A percentile compares a stretch with the other conserved stretches of the same genome.
These are phyloP conservation scores for Hibiscus tridactylites DNA, from an alignment of 345 rosid genomes.

Conservation along the genomic window DNA sequence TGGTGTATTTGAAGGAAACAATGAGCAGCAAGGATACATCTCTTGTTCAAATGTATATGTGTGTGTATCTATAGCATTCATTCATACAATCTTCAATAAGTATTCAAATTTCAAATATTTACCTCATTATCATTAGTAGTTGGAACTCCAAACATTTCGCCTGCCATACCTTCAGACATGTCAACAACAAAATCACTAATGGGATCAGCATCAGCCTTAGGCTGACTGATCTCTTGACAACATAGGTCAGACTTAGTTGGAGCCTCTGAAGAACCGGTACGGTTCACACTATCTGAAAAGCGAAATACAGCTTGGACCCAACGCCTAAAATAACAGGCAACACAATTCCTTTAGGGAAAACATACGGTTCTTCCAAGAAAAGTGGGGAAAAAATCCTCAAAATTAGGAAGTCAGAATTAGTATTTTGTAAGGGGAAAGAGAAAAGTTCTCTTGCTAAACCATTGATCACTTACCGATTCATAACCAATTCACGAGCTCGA, in stretches of 20 bases:
- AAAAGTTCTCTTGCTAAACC: background rate
- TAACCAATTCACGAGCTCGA: constrained; percentile 71
- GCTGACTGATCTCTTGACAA: constrained; percentile 17
- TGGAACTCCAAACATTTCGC: constrained; percentile 67
- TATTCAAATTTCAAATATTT: constrained; percentile 13
- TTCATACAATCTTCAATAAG: background rate
- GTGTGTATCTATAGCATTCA: background rate
- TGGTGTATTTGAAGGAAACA: background rate
- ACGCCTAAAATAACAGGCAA: constrained; percentile 36
- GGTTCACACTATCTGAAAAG: constrained; percentile 20
- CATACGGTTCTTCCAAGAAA: background rate
- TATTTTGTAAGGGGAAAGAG: background rate
- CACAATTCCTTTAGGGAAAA: background rate
- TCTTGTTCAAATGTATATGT: background rate
- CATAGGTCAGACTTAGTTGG: constrained; percentile 19
- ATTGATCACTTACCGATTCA: constrained; percentile 52
- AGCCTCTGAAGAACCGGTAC: constrained; percentile 16
- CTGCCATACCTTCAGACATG: constrained; percentile 69
- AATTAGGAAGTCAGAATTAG: background rate
- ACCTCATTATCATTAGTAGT: constrained; percentile 55
- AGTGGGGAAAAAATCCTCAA: background rate
- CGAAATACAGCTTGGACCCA: constrained; percentile 89
- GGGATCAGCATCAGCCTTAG: constrained; percentile 18
- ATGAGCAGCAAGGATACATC: background rate
- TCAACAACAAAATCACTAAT: constrained; percentile 41